Evolutionary conservation across 345 rosid genomes (phyloP), one percentile per base, ranked within the genome.

Genomic region (Citrus trifoliata): DNA sequence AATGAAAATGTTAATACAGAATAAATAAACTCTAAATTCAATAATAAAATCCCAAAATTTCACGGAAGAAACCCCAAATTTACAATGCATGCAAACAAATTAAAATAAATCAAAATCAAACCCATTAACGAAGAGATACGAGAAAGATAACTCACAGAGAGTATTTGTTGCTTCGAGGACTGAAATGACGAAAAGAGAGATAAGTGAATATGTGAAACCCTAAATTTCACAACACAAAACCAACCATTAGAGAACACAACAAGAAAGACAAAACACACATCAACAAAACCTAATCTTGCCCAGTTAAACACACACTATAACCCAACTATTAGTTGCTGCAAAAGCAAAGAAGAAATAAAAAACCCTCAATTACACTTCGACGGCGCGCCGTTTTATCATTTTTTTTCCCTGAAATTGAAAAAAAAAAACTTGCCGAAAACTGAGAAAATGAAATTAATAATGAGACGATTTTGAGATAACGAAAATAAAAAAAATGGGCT

Each of bases 161-260:
- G 53, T 8, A 46, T 68, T 21, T 6, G 32, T 73, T 38, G 67
- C 22, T 58, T 65, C 68, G 67, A 73, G 28, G 69, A 42, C 65
- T 16, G 28, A 70, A 77, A 77, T 18, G 51, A 25, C 69, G 69
- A 76, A 62, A 71, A 63, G 58, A 16, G 80, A 74, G 76, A 16
- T 58, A 80, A 55, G 40, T 70, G 35, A 46, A 28, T 21, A 61
- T 62, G 35, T 42, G 70, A 85, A 76, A 76, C 89, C 97, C 94
- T 86, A 85, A 87, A 77, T 85, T 82, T 82, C 78, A 80, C 80
- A 80, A 65, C 74, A 82, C 65, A 81, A 80, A 82, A 82, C 78
- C 84, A 83, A 79, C 72, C 76, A 78, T 83, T 80, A 83, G 85
- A 46, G 78, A 40, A 85, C 75, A 77, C 55, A 64, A 76, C 24